phyloP scores from a whole-genome alignment of 805 yeast species.

The Spathaspora boniae region DNA sequence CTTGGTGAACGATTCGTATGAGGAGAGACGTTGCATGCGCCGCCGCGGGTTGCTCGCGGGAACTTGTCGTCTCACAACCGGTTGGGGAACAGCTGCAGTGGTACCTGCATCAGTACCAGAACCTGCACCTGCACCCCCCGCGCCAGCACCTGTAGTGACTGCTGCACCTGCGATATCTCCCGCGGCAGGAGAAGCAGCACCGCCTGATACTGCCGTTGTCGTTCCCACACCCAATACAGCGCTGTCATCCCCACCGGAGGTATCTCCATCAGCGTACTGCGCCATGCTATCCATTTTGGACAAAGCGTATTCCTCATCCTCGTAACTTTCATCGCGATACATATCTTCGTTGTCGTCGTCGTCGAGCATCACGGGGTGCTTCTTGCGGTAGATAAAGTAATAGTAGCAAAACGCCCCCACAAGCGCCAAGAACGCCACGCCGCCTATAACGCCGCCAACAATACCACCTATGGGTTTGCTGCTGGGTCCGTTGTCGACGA shows the following conservation, averaged over 20 bases:
- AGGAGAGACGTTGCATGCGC: conserved; percentile 26
- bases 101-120: neutral
- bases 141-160: neutral
- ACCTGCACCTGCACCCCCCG: neutral
- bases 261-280: neutral
- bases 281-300: conserved; percentile 3
- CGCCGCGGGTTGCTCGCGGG: conserved; percentile 1
- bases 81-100: neutral
- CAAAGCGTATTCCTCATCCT: conserved; percentile 8
- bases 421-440: conserved; percentile 24
- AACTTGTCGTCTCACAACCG: conserved; percentile 3
- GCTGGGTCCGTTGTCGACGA: conserved; percentile 13
- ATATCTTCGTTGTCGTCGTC: conserved; percentile 21
- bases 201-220: neutral
- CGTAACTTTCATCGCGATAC: conserved; percentile 15
- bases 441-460: conserved; percentile 43
- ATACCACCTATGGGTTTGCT: conserved; percentile 31
- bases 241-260: neutral
- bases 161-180: neutral
- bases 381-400: conserved; percentile 29
- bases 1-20: conserved; percentile 43
- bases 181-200: neutral
- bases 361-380: conserved; percentile 24
- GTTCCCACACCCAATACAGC: neutral
- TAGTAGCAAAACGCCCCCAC: conserved; percentile 23